Base-by-base conservation (phyloP, 352 stramenopile species). In the Phytopythium delawarense region DNA sequence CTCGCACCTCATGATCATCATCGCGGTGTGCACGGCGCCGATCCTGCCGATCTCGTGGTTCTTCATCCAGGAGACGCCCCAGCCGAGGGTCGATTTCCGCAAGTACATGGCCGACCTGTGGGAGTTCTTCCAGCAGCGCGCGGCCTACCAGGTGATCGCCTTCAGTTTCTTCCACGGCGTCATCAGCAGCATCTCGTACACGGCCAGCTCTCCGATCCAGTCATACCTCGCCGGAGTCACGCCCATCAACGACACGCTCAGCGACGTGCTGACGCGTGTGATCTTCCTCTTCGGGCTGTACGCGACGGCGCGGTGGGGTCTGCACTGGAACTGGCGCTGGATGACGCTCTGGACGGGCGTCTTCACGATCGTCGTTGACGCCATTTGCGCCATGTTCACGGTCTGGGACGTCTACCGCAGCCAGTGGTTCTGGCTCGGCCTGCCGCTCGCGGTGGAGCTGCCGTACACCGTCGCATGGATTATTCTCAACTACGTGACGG, bases 271-370 rank as follows among this genome's bases (percentile, higher is more conserved):
- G 15, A 61, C 60, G 25, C 63, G 64, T 25, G 55, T 58, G 18
- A 66, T 79, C 23, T 73, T 76, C 37, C 66, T 66, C 6, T 12
- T 74, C 25, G 63, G 55, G 1, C 66, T 87, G 9, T 63, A 70
- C 16, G 66, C 32, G n/a, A 80, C 68, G 7, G 65, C 45, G 18
- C 84, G 74, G 42, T 86, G 75, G 52, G 78, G 78, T 18, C 74
- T 81, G 12, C 66, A 89, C 18, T 85, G 71, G 64, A 71, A 84
- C 62, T 89, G 79, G 79, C 71, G 78, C 4, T 61, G 45, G 21
- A 74, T 74, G 42, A 68, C 65, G 1, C 53, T 71, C 0, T 59
- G 69, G 40, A 74, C 74, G 4, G 71, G 72, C 55, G 12, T 87
- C 37, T 57, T 45, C 16, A 70, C 71, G 56, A 61, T 87, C 23